phyloP scores from a whole-genome alignment of 352 stramenopile species.

The Phytophthora sansomeana region DNA sequence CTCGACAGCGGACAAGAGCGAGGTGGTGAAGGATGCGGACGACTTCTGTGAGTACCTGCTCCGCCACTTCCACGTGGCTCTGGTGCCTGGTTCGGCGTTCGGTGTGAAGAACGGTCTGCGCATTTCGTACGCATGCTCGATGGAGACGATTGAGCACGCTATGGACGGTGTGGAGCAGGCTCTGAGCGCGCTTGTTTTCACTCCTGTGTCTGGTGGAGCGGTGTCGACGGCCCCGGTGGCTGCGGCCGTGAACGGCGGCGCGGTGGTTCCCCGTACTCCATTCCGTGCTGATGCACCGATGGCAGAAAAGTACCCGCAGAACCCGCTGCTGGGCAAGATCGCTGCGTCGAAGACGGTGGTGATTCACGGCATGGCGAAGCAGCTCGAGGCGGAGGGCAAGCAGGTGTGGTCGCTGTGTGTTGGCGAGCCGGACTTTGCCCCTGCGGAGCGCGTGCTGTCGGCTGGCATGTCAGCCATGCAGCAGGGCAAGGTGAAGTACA shows the following conservation, averaged over 20 bases:
- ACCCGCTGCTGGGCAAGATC: slow-evolving; percentile 87
- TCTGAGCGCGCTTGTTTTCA: slow-evolving; percentile 55
- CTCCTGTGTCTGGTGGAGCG: background rate
- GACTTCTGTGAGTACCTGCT: slow-evolving; percentile 95
- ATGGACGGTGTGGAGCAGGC: slow-evolving; percentile 77
- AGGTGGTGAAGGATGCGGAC: slow-evolving; percentile 61
- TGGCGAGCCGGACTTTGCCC: slow-evolving; percentile 93
- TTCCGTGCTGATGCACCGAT: slow-evolving; percentile 24
- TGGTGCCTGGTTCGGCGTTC: slow-evolving; percentile 97
- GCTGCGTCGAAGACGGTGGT: slow-evolving; percentile 93
- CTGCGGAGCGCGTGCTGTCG: slow-evolving; percentile 85
- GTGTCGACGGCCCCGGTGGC: background rate
- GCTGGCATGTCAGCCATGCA: slow-evolving; percentile 68
- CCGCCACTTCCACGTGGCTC: slow-evolving; percentile 91
- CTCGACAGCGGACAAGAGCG: slow-evolving; percentile 45
- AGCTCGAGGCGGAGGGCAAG: slow-evolving; percentile 93
- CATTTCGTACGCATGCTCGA: slow-evolving; percentile 97
- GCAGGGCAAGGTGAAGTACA: slow-evolving; percentile 92
- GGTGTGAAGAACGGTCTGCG: slow-evolving; percentile 93
- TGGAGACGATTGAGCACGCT: slow-evolving; percentile 83
- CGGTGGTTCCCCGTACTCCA: background rate
- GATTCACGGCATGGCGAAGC: slow-evolving; percentile 95
- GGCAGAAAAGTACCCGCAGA: slow-evolving; percentile 69
- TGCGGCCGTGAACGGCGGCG: background rate
- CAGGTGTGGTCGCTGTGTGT: slow-evolving; percentile 93